phyloP scores from a whole-genome alignment of 2,329 filamentous ascomycete species.

The Thielaviopsis cerberus region DNA sequence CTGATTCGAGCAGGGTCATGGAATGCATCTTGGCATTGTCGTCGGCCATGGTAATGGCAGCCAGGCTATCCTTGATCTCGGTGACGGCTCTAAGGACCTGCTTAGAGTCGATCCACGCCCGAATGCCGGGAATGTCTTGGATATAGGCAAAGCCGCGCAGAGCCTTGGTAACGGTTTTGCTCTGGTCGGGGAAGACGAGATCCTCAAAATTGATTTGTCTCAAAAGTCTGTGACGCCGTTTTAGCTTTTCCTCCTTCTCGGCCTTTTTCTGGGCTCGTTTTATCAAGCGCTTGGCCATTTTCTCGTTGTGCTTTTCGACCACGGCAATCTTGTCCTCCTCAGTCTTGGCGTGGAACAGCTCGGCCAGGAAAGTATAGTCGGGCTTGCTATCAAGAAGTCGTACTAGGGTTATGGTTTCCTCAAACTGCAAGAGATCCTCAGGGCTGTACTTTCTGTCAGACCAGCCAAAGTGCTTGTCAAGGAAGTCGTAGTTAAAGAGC shows the following conservation, averaged over 20 bases:
- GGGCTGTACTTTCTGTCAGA: no score
- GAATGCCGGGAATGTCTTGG: not conserved
- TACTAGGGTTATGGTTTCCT: no score
- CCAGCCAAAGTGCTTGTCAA: no score
- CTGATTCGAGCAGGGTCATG: not conserved
- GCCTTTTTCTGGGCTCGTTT: no score
- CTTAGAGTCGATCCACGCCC: not conserved
- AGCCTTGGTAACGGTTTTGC: not conserved
- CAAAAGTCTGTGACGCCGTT: not conserved
- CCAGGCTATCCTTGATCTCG: not conserved
- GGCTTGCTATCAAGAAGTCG: no score
- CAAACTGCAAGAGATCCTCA: no score
- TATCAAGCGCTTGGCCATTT: no score
- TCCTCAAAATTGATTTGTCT: not conserved
- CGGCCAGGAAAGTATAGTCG: no score
- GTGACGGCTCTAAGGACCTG: not conserved
- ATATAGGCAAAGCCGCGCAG: not conserved
- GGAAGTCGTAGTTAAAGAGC: no score
- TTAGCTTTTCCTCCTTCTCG: not conserved
- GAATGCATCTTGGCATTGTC: not conserved
- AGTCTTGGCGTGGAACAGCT: not conserved
- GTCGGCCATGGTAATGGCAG: not conserved
- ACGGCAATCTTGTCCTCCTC: no score
- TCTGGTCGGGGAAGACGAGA: not conserved
- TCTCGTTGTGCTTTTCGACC: no score